These are phyloP conservation scores for Quercus tomentella DNA, from an alignment of 331 rosid species.

Conservation along the genomic window DNA sequence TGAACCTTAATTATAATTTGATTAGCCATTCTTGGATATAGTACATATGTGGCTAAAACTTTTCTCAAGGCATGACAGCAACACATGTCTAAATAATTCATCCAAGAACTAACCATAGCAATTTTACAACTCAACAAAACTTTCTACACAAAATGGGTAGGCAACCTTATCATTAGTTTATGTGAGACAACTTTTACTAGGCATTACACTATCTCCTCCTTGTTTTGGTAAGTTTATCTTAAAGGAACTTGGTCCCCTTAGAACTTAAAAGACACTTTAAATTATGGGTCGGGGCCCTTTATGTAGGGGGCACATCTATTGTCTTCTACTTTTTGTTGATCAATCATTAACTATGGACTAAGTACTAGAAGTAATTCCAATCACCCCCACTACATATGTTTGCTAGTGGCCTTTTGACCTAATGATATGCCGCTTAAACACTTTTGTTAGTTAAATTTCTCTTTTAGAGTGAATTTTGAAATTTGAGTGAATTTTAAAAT, in stretches of 20 bases:
- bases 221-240: slow-evolving; percentile 11
- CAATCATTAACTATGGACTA: not conserved
- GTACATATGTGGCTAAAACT: no score
- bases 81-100: no score
- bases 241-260: not conserved
- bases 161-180: not conserved
- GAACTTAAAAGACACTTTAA: not conserved
- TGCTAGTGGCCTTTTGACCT: not conserved
- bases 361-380: not conserved
- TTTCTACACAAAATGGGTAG: not conserved
- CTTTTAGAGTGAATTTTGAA: no score
- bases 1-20: no score
- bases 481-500: no score
- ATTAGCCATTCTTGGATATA: no score
- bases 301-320: not conserved
- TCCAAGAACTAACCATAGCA: no score
- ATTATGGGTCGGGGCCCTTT: not conserved
- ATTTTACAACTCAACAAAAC: not conserved
- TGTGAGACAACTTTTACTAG: not conserved
- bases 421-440: no score
- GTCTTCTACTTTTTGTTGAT: not conserved
- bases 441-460: no score
- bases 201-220: not conserved
- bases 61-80: no score
- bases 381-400: not conserved